Evolutionary conservation across 1,284 basidiomycete genomes (phyloP).

Genomic region (Ceratobasidium sp.): DNA sequence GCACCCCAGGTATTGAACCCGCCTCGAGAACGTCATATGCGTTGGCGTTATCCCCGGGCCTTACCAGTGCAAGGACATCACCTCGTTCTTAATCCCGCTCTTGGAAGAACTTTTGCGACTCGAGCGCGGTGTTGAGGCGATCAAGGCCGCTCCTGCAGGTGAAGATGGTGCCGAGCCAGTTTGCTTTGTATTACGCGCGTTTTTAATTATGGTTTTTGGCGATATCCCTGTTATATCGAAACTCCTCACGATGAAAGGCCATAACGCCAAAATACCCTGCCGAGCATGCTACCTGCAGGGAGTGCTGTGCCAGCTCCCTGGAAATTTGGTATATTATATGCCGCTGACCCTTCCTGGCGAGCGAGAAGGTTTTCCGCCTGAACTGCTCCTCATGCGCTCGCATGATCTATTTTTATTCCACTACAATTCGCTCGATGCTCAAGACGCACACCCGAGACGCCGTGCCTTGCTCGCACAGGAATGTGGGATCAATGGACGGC

Average conservation of each 20-base stretch:
- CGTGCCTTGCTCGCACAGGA: background rate
- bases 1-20: constrained; percentile 53
- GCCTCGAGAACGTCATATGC: constrained; percentile 53
- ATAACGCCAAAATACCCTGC: constrained; percentile 56
- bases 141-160: background rate
- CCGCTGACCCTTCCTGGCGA: constrained; percentile 50
- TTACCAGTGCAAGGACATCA: constrained; percentile 54
- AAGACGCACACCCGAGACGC: background rate
- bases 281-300: constrained; percentile 56
- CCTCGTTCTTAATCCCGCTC: constrained; percentile 54
- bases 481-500: constrained; percentile 43
- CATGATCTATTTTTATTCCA: constrained; percentile 24
- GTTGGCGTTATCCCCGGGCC: constrained; percentile 60
- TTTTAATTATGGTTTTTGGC: constrained; percentile 49
- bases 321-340: constrained; percentile 56
- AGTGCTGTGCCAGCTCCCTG: constrained; percentile 51
- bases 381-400: constrained; percentile 48
- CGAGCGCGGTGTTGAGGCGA: constrained; percentile 49
- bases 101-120: constrained; percentile 45
- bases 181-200: constrained; percentile 49
- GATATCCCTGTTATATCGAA: constrained; percentile 57
- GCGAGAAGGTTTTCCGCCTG: background rate
- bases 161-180: background rate
- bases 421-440: constrained; percentile 8
- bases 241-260: constrained; percentile 55